Conservation (phyloP, 305 asterid genomes). For the Fraxinus sp. region DNA sequence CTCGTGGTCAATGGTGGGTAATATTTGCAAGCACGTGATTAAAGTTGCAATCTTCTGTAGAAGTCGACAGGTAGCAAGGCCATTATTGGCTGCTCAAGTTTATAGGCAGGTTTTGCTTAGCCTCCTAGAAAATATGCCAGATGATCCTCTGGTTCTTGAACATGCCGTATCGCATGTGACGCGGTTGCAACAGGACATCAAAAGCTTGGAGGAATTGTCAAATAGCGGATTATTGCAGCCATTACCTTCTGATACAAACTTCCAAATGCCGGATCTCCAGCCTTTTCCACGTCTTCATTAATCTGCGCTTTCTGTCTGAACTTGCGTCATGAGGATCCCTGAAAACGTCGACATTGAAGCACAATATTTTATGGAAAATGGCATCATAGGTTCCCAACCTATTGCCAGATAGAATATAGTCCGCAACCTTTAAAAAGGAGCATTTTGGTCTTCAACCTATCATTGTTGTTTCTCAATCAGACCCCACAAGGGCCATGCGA, state of each 20-base stretch:
- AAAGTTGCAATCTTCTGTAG: slow-evolving; percentile 42
- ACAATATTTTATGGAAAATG: background rate
- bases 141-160: slow-evolving; percentile 48
- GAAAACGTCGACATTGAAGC: background rate
- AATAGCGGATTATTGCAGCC: slow-evolving; percentile 43
- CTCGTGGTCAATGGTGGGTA: slow-evolving; percentile 48
- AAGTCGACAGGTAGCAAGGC: slow-evolving; percentile 43
- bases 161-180: slow-evolving; percentile 39
- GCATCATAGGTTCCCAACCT: background rate
- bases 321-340: slow-evolving; percentile 4
- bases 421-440: background rate
- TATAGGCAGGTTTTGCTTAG: slow-evolving; percentile 39
- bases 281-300: slow-evolving; percentile 24
- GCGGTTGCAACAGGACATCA: slow-evolving; percentile 40
- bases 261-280: slow-evolving; percentile 17
- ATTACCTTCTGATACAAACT: slow-evolving; percentile 26
- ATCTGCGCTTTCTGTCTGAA: slow-evolving; percentile 1
- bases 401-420: background rate
- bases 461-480: background rate
- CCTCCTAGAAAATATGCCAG: slow-evolving; percentile 43
- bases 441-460: background rate
- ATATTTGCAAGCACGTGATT: slow-evolving; percentile 40
- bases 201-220: slow-evolving; percentile 41
- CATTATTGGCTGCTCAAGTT: slow-evolving; percentile 44
- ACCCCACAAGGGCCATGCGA: background rate